A percentile compares a stretch with the other conserved stretches of the same genome.
phyloP scores from a whole-genome alignment of 2,329 filamentous ascomycete species.

The Cyphellophora europaea region DNA sequence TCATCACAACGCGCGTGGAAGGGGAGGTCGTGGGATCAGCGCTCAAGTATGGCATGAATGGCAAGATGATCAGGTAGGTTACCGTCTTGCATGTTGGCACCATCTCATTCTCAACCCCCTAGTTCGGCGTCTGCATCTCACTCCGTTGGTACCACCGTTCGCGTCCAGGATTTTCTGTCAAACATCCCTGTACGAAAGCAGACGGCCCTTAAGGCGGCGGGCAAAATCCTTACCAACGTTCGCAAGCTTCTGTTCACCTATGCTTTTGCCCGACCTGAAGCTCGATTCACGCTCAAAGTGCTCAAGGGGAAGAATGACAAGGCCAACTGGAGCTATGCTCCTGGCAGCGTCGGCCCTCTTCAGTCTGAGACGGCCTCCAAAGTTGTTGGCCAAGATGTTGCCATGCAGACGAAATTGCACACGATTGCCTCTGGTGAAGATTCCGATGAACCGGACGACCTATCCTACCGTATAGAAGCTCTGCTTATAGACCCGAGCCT shows the following conservation, averaged over 20 bases:
- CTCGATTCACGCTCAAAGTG: conserved; percentile 46
- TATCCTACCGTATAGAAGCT: too few relatives aligned
- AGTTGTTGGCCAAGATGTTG: conserved; percentile 44
- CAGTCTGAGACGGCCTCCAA: conserved; percentile 47
- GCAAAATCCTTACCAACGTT: conserved; percentile 42
- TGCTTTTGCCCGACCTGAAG: conserved; percentile 47
- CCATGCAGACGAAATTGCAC: conserved; percentile 44
- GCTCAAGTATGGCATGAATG: conserved; percentile 42
- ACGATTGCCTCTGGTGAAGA: too few relatives aligned
- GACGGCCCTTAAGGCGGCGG: conserved; percentile 39
- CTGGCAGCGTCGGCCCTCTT: conserved; percentile 33
- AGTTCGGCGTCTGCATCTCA: conserved; percentile 40
- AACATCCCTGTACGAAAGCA: conserved; percentile 51
- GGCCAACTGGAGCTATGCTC: conserved; percentile 52
- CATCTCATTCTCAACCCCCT: conserved; percentile 16
- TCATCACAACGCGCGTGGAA: conserved; percentile 47
- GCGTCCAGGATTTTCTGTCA: conserved; percentile 47
- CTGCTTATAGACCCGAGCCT: too few relatives aligned
- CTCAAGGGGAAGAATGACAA: conserved; percentile 53
- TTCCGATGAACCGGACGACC: too few relatives aligned
- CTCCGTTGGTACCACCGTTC: conserved; percentile 52
- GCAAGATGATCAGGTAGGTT: conserved; percentile 37
- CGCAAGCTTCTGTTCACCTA: conserved; percentile 49
- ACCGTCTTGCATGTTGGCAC: conserved; percentile 5
- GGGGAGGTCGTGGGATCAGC: conserved; percentile 45